Base-by-base conservation (phyloP, 148 eudicot genomes). In the Amaranthus cruentus region DNA sequence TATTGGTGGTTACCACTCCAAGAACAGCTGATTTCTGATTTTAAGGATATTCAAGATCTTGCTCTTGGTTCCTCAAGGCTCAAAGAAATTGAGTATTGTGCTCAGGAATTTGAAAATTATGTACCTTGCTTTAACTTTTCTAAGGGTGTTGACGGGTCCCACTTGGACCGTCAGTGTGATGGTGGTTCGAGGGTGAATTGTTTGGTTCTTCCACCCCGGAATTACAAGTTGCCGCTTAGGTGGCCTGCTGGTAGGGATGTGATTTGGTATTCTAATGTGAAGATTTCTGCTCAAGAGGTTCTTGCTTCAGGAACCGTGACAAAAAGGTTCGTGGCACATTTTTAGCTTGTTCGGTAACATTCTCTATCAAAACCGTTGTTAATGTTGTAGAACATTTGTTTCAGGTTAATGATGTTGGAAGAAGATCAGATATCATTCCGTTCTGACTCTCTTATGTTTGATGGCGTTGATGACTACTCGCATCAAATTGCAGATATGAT, bases 401-500 rank as follows among this genome's bases (percentile, higher is more conserved):
- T 71, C 81, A 95, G 98, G 84, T 81, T 91, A 90, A 95, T 95
- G 98, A 82, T 95, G 90, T 86, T 91, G 74, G 98, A 95, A 52
- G 98, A 95, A 60, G 91, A 91, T 53, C 98, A 91, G 78, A 88
- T 95, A 62, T 88, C 98, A 3, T 95, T 95, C 55, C 91, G 89
- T 72, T 90, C 97, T 28, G 90, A 83, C 64, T 85, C 89, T 48
- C 82, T 84, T 62, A 87, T 86, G 79, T 84, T 89, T 81, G 98
- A 95, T 81, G 90, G 91, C 43, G 86, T 95, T 57, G 92, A 95
- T 81, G 97, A 95, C 78, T 95, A 95, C 75, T 82, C 97, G 0
- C 97, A 88, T 84, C 98, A 95, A 85, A 90, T 95, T 76, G 97
- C 93, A 62, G 97, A 91, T 80, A 95, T 95, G 97, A 87, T 95